Percentiles rank a stretch among this genome's conserved stretches.
These are phyloP conservation scores for Penicillium palitans DNA, from an alignment of 2,329 filamentous ascomycete genomes.

Conservation along the genomic window DNA sequence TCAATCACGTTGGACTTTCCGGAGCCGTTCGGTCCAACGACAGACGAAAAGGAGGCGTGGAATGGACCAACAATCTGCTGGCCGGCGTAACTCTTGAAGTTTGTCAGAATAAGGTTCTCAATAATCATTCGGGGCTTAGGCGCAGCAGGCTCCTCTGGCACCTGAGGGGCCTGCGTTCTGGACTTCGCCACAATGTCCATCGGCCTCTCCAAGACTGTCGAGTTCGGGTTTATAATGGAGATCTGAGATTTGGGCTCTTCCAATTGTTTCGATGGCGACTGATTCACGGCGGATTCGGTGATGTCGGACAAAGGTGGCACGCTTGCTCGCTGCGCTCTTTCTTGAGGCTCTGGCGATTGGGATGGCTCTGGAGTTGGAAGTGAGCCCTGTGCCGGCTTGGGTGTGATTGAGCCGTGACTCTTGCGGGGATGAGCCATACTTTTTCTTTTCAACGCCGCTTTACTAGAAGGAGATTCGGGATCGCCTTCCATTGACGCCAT, in stretches of 20 bases:
- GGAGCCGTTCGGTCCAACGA: slow-evolving; percentile 96
- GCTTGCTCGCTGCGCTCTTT: slow-evolving; percentile 42
- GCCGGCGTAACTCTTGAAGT: slow-evolving; percentile 99
- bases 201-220: slow-evolving; percentile 78
- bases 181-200: slow-evolving; percentile 94
- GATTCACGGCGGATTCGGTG: slow-evolving; percentile 66
- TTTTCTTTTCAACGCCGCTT: slow-evolving; percentile 67
- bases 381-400: slow-evolving; percentile 42
- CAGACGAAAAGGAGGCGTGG: slow-evolving; percentile 94
- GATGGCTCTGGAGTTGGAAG: slow-evolving; percentile 54
- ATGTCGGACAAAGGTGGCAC: slow-evolving; percentile 71
- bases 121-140: slow-evolving; percentile 90
- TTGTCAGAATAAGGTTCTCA: slow-evolving; percentile 84
- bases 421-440: slow-evolving; percentile 51
- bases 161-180: slow-evolving; percentile 64
- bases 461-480: slow-evolving; percentile 57
- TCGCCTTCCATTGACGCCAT: slow-evolving; percentile 45
- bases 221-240: slow-evolving; percentile 69
- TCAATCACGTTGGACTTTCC: slow-evolving; percentile 99
- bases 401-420: slow-evolving; percentile 44
- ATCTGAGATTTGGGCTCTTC: slow-evolving; percentile 52
- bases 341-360: slow-evolving; percentile 52
- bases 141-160: slow-evolving; percentile 69
- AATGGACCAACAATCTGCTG: slow-evolving; percentile 94
- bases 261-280: slow-evolving; percentile 49